Evolutionary conservation across 2,329 filamentous ascomycete genomes (phyloP), one percentile per base, ranked within the genome.

Genomic region (Anthostomella pinea): DNA sequence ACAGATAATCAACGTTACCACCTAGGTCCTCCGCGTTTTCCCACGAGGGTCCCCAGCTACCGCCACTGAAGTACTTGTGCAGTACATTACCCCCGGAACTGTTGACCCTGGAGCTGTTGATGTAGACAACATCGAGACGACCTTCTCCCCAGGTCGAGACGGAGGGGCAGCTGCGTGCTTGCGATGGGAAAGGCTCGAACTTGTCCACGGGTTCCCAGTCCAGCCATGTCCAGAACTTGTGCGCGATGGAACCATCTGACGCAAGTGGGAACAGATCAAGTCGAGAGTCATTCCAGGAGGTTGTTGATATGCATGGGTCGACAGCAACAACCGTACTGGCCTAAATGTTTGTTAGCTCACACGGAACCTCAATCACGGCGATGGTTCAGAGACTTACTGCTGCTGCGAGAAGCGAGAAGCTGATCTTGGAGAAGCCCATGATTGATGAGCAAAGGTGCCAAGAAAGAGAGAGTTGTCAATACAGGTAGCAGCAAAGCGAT

Each of bases 61-160:
- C 49, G 17, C 38, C 34, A 7, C 29, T 47, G 15, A 41, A 43
- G 26, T 48, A 52, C 39, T 52, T 52, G 39, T 52, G 47, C n/a
- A 39, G n/a, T 14, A 52, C 47, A 7, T 30, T 24, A 10, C 19
- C 23, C 6, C 34, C 25, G 3, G 39, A 38, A n/a, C n/a, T n/a
- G n/a, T n/a, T n/a, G n/a, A n/a, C 23, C 6, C 34, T 23, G 3
- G 39, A 38, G 7, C 13, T 8, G n/a, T 43, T 39, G 21, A 39
- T 18, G 35, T 42, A 51, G 4, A 49, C 30, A 8, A 49, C 22
- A 17, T 51, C 41, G 2, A 49, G 38, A 17, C 48, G 48, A 9
- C 38, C 44, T 6, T 42, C 30, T 15, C 26, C 48, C 48, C 48
- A 51, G 6, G 48, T 48, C 1, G 35, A 36, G 4, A 39, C 41